phyloP scores from a whole-genome alignment of 345 rosid species.

The Pistacia vera region DNA sequence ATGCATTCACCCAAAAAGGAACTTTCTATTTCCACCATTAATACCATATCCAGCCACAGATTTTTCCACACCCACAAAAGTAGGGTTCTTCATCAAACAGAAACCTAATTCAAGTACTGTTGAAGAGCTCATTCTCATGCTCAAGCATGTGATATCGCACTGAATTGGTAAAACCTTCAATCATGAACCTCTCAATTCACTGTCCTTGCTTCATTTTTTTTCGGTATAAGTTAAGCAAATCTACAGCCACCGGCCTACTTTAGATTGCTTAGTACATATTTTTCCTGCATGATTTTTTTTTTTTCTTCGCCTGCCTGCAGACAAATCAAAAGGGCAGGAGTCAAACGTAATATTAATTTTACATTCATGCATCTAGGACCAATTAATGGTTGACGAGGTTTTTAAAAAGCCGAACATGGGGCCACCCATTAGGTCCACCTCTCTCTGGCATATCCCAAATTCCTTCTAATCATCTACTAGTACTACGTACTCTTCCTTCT shows the following conservation, averaged over 20 bases:
- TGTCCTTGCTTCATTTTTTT: too few relatives aligned
- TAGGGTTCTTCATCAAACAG: not conserved
- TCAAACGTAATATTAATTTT: not conserved
- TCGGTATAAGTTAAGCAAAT: not conserved
- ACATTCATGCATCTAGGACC: slow-evolving; percentile 16
- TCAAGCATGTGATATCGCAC: too few relatives aligned
- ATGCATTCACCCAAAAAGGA: too few relatives aligned
- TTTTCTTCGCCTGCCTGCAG: not conserved
- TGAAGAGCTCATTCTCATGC: too few relatives aligned
- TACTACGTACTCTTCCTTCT: not conserved
- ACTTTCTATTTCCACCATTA: too few relatives aligned
- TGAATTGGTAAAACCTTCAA: too few relatives aligned
- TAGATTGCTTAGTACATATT: not conserved
- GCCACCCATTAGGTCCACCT: slow-evolving; percentile 11
- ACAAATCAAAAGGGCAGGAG: not conserved
- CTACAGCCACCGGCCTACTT: not conserved
- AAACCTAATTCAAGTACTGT: too few relatives aligned
- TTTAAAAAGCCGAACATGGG: not conserved
- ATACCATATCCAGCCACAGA: too few relatives aligned
- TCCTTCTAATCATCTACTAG: not conserved
- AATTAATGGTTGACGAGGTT: slow-evolving; percentile 1
- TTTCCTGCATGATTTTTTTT: not conserved
- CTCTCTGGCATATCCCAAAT: not conserved
- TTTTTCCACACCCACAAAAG: too few relatives aligned
- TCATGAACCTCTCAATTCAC: not conserved